A percentile compares a stretch with the other conserved stretches of the same genome.
These are phyloP conservation scores for Knoxdaviesia proteae DNA, from an alignment of 2,329 filamentous ascomycete species.

Conservation along the genomic window DNA sequence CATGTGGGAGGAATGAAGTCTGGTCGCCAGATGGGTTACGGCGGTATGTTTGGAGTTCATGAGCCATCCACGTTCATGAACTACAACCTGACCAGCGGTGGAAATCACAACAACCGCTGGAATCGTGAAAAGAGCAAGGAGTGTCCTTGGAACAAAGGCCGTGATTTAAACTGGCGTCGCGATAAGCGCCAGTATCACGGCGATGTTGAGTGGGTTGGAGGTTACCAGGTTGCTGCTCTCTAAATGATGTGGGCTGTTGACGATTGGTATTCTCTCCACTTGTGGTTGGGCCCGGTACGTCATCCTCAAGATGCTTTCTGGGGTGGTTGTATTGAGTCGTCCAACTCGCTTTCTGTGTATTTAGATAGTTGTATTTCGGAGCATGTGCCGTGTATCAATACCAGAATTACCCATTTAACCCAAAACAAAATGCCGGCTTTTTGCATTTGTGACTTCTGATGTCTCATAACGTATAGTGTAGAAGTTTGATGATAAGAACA, in stretches of 20 bases:
- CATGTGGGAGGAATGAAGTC: constrained; percentile 24
- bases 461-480: too few relatives aligned
- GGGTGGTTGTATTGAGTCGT: neutral
- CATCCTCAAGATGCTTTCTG: neutral
- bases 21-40: constrained; percentile 26
- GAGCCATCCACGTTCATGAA: constrained; percentile 12
- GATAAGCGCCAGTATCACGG: constrained; percentile 46
- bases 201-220: constrained; percentile 87
- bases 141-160: constrained; percentile 34
- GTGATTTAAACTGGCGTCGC: constrained; percentile 41
- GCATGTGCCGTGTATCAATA: constrained; percentile 21
- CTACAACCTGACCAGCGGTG: constrained; percentile 12
- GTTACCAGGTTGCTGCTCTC: constrained; percentile 44
- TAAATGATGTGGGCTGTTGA: constrained; percentile 4
- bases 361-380: constrained; percentile 7
- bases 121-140: constrained; percentile 26
- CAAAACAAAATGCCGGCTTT: too few relatives aligned
- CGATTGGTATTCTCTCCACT: constrained; percentile 13
- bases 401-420: constrained; percentile 44
- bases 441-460: too few relatives aligned
- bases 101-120: too few relatives aligned
- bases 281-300: constrained; percentile 32
- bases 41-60: constrained; percentile 7
- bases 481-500: too few relatives aligned
- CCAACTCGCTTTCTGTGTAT: constrained; percentile 46